Conservation (phyloP, 164 flowering plant species). For the Piper longum region DNA sequence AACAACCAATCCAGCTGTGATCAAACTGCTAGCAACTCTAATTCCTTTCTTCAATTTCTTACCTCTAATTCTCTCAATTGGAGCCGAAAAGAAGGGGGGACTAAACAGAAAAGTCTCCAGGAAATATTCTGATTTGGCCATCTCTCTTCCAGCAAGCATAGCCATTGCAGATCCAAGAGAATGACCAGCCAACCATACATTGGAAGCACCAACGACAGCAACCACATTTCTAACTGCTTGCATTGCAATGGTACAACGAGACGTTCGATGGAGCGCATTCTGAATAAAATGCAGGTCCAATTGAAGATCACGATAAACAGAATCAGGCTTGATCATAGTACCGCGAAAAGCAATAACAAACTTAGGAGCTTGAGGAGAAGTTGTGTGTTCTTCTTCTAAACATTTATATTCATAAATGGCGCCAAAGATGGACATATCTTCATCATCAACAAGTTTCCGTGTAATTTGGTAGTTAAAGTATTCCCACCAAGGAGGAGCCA, state of each 20-base stretch:
- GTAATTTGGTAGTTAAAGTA: slow-evolving; percentile 44
- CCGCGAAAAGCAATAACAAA: slow-evolving; percentile 81
- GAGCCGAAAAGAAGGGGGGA: slow-evolving; percentile 70
- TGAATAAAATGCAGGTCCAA: slow-evolving; percentile 47
- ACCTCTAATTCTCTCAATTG: slow-evolving; percentile 57
- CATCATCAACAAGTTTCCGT: slow-evolving; percentile 46
- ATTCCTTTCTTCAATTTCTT: slow-evolving; percentile 47
- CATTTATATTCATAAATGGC: slow-evolving; percentile 46
- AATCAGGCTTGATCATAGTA: slow-evolving; percentile 44
- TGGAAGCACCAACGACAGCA: slow-evolving; percentile 29
- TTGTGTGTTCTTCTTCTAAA: background rate
- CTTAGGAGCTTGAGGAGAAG: slow-evolving; percentile 20
- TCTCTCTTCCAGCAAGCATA: slow-evolving; percentile 66
- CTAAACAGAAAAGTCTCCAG: slow-evolving; percentile 69
- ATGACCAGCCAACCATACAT: slow-evolving; percentile 80
- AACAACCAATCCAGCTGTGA: slow-evolving; percentile 59
- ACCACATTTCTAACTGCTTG: slow-evolving; percentile 50
- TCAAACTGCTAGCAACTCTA: slow-evolving; percentile 46
- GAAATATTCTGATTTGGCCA: slow-evolving; percentile 51
- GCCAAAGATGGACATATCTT: slow-evolving; percentile 62
- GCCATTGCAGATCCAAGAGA: slow-evolving; percentile 87
- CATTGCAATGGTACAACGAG: slow-evolving; percentile 55
- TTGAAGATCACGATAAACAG: slow-evolving; percentile 46
- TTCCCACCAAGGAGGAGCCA: slow-evolving; percentile 92
- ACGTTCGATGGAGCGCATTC: slow-evolving; percentile 53